These are phyloP conservation scores for Arthrinium phaeospermum DNA, from an alignment of 2,329 filamentous ascomycete species.

Conservation along the genomic window DNA sequence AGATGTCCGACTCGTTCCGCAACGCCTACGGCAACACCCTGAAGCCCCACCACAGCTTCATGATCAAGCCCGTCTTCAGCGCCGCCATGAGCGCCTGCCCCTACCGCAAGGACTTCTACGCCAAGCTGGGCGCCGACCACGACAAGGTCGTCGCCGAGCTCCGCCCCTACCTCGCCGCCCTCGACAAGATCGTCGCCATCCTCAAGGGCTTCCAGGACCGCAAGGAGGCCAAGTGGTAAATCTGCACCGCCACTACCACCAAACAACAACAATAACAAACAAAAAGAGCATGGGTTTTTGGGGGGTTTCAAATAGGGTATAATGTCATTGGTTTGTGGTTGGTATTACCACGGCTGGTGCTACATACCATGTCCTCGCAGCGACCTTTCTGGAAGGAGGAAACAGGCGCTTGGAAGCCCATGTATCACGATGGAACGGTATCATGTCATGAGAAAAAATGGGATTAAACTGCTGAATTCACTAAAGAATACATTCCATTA, in stretches of 20 bases:
- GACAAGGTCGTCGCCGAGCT: constrained; percentile 69
- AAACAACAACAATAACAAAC: not conserved
- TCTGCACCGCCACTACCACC: not conserved
- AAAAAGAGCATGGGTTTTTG: not conserved
- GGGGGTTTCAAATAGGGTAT: not conserved
- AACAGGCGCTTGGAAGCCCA: not conserved
- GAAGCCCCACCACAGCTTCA: constrained; percentile 87
- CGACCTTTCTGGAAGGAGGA: not conserved
- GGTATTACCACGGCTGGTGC: not conserved
- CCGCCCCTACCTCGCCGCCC: constrained; percentile 72
- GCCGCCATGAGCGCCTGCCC: constrained; percentile 93
- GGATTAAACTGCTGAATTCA: not conserved
- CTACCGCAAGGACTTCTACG: constrained; percentile 92
- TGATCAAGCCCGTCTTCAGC: constrained; percentile 91
- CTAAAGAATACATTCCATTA: constrained; percentile 2
- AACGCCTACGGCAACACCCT: constrained; percentile 83
- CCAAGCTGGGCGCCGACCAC: constrained; percentile 76
- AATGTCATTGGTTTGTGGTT: not conserved
- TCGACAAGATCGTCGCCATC: constrained; percentile 81
- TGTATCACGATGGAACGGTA: constrained; percentile 11
- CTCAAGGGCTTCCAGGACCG: constrained; percentile 64
- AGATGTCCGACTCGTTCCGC: constrained; percentile 88
- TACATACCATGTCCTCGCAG: not conserved
- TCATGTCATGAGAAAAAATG: constrained; percentile 7
- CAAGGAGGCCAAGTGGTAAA: constrained; percentile 65